These are phyloP conservation scores for Cladosporium phlei DNA, from an alignment of 2,329 filamentous ascomycete genomes.

Conservation along the genomic window DNA sequence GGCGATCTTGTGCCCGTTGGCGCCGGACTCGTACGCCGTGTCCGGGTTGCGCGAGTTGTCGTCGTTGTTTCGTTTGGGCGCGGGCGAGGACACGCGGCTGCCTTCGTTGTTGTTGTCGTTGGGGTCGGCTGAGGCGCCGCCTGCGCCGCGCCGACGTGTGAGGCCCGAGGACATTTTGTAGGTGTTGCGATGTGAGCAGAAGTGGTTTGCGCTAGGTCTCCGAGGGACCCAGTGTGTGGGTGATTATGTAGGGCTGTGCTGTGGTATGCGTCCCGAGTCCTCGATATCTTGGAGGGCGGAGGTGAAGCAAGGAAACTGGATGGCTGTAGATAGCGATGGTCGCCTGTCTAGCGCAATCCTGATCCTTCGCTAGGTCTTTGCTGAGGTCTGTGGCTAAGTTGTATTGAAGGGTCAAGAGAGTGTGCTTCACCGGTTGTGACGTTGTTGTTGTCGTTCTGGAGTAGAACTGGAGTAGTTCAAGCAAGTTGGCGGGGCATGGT, in stretches of 20 bases:
- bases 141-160: constrained; percentile 65
- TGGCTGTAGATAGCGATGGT: constrained; percentile 4
- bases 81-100: constrained; percentile 62
- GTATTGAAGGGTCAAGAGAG: no score
- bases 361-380: neutral
- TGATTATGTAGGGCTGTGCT: no score
- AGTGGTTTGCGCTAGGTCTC: no score
- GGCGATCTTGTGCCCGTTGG: constrained; percentile 98
- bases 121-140: constrained; percentile 48
- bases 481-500: no score
- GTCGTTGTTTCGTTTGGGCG: constrained; percentile 55
- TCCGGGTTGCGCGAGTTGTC: constrained; percentile 54
- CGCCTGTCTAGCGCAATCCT: neutral
- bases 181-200: neutral
- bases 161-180: constrained; percentile 62
- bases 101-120: constrained; percentile 55
- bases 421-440: no score
- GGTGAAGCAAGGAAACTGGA: constrained; percentile 15
- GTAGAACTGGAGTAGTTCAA: no score
- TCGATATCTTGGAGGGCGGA: no score
- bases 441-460: no score
- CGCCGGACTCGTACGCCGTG: constrained; percentile 83
- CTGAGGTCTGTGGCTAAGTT: no score
- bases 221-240: constrained; percentile 11
- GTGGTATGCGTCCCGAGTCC: no score